Conservation (phyloP, 441 rosid genomes). For the Populus tomentosa region DNA sequence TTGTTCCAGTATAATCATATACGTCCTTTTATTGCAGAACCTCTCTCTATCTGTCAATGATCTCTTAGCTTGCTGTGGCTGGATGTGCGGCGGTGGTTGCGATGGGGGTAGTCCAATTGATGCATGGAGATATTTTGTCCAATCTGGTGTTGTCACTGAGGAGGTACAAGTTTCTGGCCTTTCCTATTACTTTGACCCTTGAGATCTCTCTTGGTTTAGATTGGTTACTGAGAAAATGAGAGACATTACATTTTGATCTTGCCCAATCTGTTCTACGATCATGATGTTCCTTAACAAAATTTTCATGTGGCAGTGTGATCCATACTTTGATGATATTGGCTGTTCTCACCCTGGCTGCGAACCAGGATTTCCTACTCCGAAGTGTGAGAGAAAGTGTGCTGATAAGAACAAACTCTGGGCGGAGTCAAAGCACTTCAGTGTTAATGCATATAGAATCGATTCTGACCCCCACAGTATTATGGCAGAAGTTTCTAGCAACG, state of each 20-base stretch:
- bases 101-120: constrained; percentile 73
- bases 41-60: constrained; percentile 83
- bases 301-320: constrained; percentile 58
- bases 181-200: background rate
- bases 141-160: constrained; percentile 83
- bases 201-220: background rate
- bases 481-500: constrained; percentile 79
- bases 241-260: background rate
- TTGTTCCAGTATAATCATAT: background rate
- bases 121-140: constrained; percentile 78
- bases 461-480: constrained; percentile 63
- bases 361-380: constrained; percentile 85
- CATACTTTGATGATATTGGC: constrained; percentile 76
- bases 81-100: constrained; percentile 82
- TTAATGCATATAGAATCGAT: constrained; percentile 58
- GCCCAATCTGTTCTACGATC: background rate
- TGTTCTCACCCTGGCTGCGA: constrained; percentile 94
- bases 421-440: constrained; percentile 69
- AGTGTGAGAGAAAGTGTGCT: constrained; percentile 71
- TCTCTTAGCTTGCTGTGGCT: constrained; percentile 93
- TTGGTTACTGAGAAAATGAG: background rate
- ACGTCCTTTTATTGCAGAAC: constrained; percentile 47
- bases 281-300: background rate
- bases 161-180: constrained; percentile 45
- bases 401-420: constrained; percentile 66